These are phyloP conservation scores for Penicillium atrosanguineum DNA, from an alignment of 495 filamentous ascomycete species.

Conservation along the genomic window DNA sequence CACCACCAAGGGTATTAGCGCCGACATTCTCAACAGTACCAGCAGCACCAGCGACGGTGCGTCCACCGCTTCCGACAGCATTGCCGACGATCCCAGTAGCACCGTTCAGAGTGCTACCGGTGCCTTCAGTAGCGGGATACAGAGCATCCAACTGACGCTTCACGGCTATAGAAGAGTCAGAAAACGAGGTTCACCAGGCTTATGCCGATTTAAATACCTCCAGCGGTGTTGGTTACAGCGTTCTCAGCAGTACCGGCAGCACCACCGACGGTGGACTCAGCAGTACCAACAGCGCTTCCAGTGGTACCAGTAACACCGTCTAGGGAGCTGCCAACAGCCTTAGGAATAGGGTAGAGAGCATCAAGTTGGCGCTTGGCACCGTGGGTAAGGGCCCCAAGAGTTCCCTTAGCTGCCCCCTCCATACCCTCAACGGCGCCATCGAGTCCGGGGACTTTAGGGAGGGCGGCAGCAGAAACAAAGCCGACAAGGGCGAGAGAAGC, in stretches of 20 bases:
- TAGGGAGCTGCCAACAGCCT: slow-evolving; percentile 11
- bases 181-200: background rate
- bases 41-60: slow-evolving; percentile 3
- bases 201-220: background rate
- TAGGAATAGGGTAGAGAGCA: background rate
- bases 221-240: background rate
- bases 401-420: background rate
- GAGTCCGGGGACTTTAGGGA: slow-evolving; percentile 10
- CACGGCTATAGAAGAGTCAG: background rate
- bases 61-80: slow-evolving; percentile 14
- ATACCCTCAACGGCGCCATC: slow-evolving; percentile 4
- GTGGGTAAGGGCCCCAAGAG: background rate
- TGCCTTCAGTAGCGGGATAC: slow-evolving; percentile 4
- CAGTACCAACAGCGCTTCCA: slow-evolving; percentile 20
- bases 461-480: slow-evolving; percentile 13
- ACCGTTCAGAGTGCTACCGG: slow-evolving; percentile 5
- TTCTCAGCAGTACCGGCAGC: slow-evolving; percentile 15
- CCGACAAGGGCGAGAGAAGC: slow-evolving; percentile 22
- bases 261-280: slow-evolving; percentile 12
- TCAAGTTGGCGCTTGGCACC: slow-evolving; percentile 7
- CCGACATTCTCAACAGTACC: background rate
- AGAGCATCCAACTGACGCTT: slow-evolving; percentile 4
- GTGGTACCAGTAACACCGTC: slow-evolving; percentile 16
- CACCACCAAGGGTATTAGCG: too few species aligned
- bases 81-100: slow-evolving; percentile 2